A percentile compares a stretch with the other conserved stretches of the same genome.
phyloP scores from a whole-genome alignment of 2,329 filamentous ascomycete species.

The Clonostachys sp. region DNA sequence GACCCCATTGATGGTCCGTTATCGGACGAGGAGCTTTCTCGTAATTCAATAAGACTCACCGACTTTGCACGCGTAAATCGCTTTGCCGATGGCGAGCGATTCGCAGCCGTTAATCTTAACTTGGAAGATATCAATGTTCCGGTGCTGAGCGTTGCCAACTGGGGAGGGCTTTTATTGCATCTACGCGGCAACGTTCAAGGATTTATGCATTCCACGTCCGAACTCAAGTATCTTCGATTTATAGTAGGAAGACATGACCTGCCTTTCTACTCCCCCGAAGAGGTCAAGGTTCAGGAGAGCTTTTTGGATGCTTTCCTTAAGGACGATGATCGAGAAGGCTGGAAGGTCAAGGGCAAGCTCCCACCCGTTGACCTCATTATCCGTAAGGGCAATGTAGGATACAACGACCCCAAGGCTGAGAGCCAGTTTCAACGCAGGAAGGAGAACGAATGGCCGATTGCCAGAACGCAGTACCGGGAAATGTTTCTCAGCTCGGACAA shows the following conservation, averaged over 20 bases:
- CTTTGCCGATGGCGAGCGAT: too few relatives aligned
- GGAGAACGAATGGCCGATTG: conserved; percentile 64
- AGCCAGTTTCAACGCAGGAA: conserved; percentile 46
- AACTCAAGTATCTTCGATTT: conserved; percentile 64
- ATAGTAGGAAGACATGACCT: conserved; percentile 68
- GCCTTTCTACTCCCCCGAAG: conserved; percentile 67
- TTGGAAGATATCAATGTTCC: too few relatives aligned
- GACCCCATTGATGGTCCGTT: too few relatives aligned
- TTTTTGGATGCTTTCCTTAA: conserved; percentile 72
- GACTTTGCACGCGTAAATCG: too few relatives aligned
- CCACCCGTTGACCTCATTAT: conserved; percentile 57
- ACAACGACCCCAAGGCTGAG: conserved; percentile 59
- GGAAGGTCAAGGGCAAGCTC: conserved; percentile 49
- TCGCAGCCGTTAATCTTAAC: too few relatives aligned
- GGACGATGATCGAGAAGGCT: conserved; percentile 57
- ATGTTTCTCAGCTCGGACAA: too few relatives aligned
- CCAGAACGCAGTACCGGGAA: conserved; percentile 50
- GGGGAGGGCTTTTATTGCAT: too few relatives aligned
- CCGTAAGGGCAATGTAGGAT: conserved; percentile 62
- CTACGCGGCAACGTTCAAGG: conserved; percentile 31
- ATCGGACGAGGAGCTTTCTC: too few relatives aligned
- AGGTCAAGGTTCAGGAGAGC: conserved; percentile 61
- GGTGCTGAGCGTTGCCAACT: too few relatives aligned
- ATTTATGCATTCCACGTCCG: conserved; percentile 57
- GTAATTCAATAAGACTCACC: too few relatives aligned